A percentile compares a stretch with the other conserved stretches of the same genome.
Conservation (phyloP, 1,139 yeast species). For the Chernovozyma sophiae-reginae region DNA sequence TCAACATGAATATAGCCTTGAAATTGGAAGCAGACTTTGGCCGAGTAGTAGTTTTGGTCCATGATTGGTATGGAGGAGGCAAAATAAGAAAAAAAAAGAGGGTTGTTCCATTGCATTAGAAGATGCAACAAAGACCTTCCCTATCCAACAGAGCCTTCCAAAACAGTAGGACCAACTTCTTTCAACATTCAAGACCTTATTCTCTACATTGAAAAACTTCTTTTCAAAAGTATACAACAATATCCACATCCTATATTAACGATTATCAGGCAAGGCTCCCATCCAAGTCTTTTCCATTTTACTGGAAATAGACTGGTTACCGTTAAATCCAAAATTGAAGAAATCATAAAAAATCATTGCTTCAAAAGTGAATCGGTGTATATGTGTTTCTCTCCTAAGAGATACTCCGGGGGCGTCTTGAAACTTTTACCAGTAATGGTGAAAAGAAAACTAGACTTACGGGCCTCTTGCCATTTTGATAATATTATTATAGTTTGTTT, state of each 20-base stretch:
- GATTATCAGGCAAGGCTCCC: constrained; percentile 36
- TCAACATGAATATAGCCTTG: no score
- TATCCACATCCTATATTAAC: constrained; percentile 5
- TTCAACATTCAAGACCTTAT: no score
- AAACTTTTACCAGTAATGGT: neutral
- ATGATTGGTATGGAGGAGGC: no score
- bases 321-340: constrained; percentile 8
- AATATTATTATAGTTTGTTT: constrained; percentile 16
- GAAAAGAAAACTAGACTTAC: constrained; percentile 42
- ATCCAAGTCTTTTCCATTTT: constrained; percentile 20
- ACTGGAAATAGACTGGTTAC: constrained; percentile 10
- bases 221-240: neutral
- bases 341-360: neutral
- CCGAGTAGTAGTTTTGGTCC: no score
- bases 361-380: constrained; percentile 11
- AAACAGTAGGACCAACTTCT: no score
- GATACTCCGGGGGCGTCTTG: constrained; percentile 6
- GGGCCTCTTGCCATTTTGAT: constrained; percentile 93
- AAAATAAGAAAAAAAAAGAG: no score
- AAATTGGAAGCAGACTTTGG: no score
- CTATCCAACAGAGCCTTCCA: no score
- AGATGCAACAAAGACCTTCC: no score
- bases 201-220: no score
- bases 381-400: constrained; percentile 7
- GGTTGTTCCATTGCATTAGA: no score